Base-by-base conservation (phyloP, 768 basidiomycete species). In the Plicaturopsis crispa region DNA sequence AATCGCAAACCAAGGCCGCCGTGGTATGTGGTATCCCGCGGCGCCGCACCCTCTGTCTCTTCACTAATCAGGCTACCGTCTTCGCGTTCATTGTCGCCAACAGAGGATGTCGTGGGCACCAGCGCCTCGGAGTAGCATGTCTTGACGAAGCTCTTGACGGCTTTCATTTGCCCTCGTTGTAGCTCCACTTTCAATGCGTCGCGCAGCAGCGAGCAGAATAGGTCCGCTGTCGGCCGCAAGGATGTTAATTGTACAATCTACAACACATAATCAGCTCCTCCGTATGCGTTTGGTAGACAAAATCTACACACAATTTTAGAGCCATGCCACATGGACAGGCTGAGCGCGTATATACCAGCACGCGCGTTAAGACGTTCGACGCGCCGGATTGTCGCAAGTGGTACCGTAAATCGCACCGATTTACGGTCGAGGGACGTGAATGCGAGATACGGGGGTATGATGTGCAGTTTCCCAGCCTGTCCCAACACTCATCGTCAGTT, bases 111-210 rank as follows among this genome's bases (percentile, higher is more conserved):
- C 3, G 73, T 63, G 1, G 74, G 67, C 12, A 93, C 61, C 3
- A 97, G 75, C n/a, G 73, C 77, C 60, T 98, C 96, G 0, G 93
- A 96, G 59, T 94, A 97, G 55, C 92, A 87, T 1, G 90, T 88
- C 62, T 87, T 84, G 21, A 87, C 77, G 55, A 98, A 97, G 10
- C 72, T 69, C 59, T 93, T 96, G 42, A 97, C 84, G 10, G 67
- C 64, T 60, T 96, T 96, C 92, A 99, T 99, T 53, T 83, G 80
- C 2, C 93, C 86, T 12, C 83, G 77, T 52, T 92, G 84, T 10
- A 97, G 71, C 49, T 96, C 87, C 4, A 80, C 67, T 62, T 92
- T 96, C 46, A 99, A 73, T 3, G 87, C 82, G 48, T 93, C 85
- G 6, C 92, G 80, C 1, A 99, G 74, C 4, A 90, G 67, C 1